These are phyloP conservation scores for Durusdinium trenchii DNA, from an alignment of 73 alveolate species.

Conservation along the genomic window DNA sequence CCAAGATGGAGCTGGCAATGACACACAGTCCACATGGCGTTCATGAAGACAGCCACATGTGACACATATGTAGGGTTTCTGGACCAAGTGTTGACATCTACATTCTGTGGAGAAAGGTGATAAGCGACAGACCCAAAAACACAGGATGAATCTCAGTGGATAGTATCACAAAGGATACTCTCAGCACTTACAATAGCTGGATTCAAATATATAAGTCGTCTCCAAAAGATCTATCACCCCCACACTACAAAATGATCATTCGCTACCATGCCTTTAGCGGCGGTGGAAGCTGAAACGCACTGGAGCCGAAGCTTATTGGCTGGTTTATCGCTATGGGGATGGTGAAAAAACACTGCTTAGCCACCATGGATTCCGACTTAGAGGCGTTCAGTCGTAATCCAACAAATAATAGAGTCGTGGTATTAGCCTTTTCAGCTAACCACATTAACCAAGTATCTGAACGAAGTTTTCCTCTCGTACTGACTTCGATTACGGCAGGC, in stretches of 20 bases:
- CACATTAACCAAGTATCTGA: conserved; percentile 97
- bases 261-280: background rate
- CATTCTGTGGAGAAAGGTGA: no score
- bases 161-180: conserved; percentile 48
- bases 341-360: conserved; percentile 55
- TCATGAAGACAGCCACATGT: no score
- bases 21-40: no score
- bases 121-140: background rate
- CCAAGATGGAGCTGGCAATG: no score
- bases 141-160: conserved; percentile 42
- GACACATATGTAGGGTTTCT: no score
- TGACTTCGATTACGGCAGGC: conserved; percentile 99
- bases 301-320: background rate
- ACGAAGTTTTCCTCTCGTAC: conserved; percentile 99
- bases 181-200: conserved; percentile 69
- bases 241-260: background rate
- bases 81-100: no score
- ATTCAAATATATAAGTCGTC: conserved; percentile 39
- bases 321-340: background rate
- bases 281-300: background rate
- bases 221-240: conserved; percentile 20
- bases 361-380: conserved; percentile 99
- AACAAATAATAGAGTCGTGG: conserved; percentile 99
- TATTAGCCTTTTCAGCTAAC: conserved; percentile 98
- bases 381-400: conserved; percentile 99